These are phyloP conservation scores for Yamadazyma diddensiae DNA, from an alignment of 1,139 yeast species.

Conservation along the genomic window DNA sequence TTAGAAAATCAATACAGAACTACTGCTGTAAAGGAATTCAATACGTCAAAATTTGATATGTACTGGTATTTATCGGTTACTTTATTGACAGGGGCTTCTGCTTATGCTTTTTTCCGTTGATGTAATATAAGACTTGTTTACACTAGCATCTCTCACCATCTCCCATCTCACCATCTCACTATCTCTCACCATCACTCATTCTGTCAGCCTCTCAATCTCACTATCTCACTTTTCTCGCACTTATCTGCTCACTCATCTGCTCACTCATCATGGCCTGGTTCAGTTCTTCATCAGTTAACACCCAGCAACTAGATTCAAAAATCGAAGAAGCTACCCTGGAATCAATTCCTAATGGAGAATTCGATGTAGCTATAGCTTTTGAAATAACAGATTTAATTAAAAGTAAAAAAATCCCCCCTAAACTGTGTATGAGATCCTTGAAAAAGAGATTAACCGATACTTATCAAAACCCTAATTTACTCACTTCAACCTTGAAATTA, in stretches of 20 bases:
- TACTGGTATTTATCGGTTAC: conserved; percentile 44
- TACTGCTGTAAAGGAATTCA: conserved; percentile 55
- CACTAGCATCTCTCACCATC: too few relatives aligned
- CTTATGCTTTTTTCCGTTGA: conserved; percentile 16
- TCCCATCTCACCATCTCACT: too few relatives aligned
- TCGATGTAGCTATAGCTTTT: conserved; percentile 74
- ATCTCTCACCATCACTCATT: too few relatives aligned
- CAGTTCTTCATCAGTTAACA: conserved; percentile 34
- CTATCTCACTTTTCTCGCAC: too few relatives aligned
- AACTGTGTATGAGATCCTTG: conserved; percentile 79
- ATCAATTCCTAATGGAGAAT: conserved; percentile 86
- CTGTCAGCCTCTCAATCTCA: too few relatives aligned
- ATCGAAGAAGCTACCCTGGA: conserved; percentile 83
- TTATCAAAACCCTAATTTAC: conserved; percentile 70
- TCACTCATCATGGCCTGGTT: conserved; percentile 61
- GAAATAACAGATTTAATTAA: conserved; percentile 89
- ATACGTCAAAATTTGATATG: conserved; percentile 42
- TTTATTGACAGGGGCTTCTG: conserved; percentile 24
- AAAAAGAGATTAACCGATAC: conserved; percentile 68
- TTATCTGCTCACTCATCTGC: too few relatives aligned
- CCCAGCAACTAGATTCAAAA: conserved; percentile 57
- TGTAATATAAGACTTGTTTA: too few relatives aligned
- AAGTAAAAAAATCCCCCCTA: conserved; percentile 77
- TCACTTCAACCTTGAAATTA: conserved; percentile 69
- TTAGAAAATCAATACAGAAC: conserved; percentile 81